Base-by-base conservation (phyloP, 176 grass and related monocot species). In the Lolium perenne region DNA sequence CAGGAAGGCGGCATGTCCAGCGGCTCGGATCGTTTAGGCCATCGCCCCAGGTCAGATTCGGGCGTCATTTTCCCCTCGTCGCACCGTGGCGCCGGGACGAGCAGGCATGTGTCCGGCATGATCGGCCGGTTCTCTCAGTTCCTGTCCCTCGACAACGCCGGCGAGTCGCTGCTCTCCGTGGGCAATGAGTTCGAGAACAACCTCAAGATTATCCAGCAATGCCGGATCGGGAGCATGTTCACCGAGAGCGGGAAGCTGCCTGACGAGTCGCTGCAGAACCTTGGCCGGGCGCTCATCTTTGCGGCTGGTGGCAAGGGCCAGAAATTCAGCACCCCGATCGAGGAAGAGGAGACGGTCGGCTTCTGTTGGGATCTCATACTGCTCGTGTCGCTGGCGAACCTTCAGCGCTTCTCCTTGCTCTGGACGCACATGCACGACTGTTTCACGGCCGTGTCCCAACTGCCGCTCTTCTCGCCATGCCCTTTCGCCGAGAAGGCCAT, bases 81-180 rank as follows among this genome's bases (percentile, higher is more conserved):
- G 1, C 86, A 98, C 60, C 72, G 74, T 14, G 93, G 88, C 7
- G 65, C 73, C 0, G 91, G 90, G 32, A 89, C 88, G 14, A 94
- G 94, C 78, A 86, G 88, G 0, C 91, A 92, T 10, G 86, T 94
- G 2, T 95, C 96, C 3, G 96, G 93, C 56, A 79, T 98, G 90
- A 98, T 98, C 73, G 96, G 96, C 4, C 70, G 86, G 7, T 95
- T 98, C 88, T 98, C 96, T 18, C 91, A 98, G 89, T 94, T 98
- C 88, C 73, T 98, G 77, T 95, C 92, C 17, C 79, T 95, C 0
- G 93, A 98, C 20, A 6, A 35, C 49, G 57, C 80, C 20, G 84
- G 80, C 29, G 92, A 94, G 76, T 89, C 90, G 4, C 90, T 95
- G 86, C 86, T 98, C 7, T 82, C 79, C 14, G 73, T 89, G n/a